phyloP scores from a whole-genome alignment of 176 grass and related monocot genomes.

The Phyllostachys edulis region DNA sequence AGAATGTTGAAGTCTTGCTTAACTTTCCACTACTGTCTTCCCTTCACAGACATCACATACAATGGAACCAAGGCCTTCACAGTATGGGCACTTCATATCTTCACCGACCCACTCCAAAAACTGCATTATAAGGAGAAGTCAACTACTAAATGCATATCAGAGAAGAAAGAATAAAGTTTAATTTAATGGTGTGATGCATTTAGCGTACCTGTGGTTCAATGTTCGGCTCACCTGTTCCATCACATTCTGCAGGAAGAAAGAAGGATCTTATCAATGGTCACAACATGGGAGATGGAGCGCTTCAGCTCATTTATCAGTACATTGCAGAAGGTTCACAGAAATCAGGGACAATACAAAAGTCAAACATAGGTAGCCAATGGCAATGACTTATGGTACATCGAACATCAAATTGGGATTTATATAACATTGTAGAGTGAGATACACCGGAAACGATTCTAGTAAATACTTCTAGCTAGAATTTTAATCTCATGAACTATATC shows the following conservation, averaged over 20 bases:
- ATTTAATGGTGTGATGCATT: background rate
- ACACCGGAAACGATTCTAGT: background rate
- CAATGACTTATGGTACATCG: background rate
- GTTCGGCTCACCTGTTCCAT: slow-evolving; percentile 82
- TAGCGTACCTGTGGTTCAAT: slow-evolving; percentile 76
- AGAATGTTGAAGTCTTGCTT: slow-evolving; percentile 1
- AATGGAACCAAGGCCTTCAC: slow-evolving; percentile 70
- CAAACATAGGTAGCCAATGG: background rate
- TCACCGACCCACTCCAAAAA: slow-evolving; percentile 95
- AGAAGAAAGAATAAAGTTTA: background rate
- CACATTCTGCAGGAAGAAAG: slow-evolving; percentile 70
- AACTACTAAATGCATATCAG: background rate
- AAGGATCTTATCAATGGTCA: background rate
- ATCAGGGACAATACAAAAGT: background rate
- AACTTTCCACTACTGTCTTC: slow-evolving; percentile 43
- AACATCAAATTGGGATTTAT: background rate
- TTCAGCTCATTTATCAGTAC: background rate
- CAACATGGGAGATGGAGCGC: background rate
- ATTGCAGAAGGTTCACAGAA: background rate
- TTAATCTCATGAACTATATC: background rate
- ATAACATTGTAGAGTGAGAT: background rate
- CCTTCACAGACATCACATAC: slow-evolving; percentile 83
- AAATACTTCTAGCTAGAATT: background rate
- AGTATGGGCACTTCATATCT: slow-evolving; percentile 86
- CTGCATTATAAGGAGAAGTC: slow-evolving; percentile 41